Percentiles rank a stretch among this genome's conserved stretches.
phyloP scores from a whole-genome alignment of 106 monocot species.

The Cymbidium sinense region DNA sequence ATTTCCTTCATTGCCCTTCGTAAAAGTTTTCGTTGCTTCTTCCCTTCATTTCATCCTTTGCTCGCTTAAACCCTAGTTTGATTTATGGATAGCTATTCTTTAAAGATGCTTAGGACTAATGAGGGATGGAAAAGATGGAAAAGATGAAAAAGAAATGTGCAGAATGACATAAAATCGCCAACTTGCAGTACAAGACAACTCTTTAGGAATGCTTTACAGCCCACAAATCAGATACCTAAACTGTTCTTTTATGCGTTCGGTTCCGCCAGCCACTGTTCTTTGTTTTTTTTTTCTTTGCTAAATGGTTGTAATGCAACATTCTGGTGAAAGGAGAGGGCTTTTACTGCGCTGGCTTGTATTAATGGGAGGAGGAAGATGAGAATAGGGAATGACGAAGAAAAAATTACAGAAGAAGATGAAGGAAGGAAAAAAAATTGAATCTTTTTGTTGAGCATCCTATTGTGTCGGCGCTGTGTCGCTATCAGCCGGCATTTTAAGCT shows the following conservation, averaged over 20 bases:
- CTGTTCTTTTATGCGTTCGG: not conserved
- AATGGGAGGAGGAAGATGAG: not conserved
- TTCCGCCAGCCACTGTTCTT: constrained; percentile 2
- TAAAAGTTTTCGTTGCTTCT: not conserved
- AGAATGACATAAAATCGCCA: constrained; percentile 8
- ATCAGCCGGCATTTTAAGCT: too few species aligned
- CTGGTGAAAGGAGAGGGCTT: not conserved
- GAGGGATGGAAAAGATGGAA: not conserved
- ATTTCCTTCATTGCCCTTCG: too few species aligned
- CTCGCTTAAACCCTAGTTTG: not conserved
- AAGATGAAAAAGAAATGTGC: constrained; percentile 1
- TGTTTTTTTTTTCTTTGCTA: constrained; percentile 2
- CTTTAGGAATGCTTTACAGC: constrained; percentile 46
- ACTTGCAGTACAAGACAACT: constrained; percentile 23
- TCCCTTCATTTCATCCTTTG: not conserved
- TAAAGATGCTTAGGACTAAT: not conserved
- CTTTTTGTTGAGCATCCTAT: not conserved
- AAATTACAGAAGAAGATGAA: too few species aligned
- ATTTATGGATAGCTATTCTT: too few species aligned
- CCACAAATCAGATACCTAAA: constrained; percentile 18
- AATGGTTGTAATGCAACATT: not conserved
- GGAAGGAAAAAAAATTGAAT: not conserved
- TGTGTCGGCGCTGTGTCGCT: constrained; percentile 42
- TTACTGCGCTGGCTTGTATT: constrained; percentile 7
- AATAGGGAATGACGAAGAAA: not conserved